Evolutionary conservation across 805 yeast genomes (phyloP), one percentile per base, ranked within the genome.

Genomic region (Ogataea dorogensis): DNA sequence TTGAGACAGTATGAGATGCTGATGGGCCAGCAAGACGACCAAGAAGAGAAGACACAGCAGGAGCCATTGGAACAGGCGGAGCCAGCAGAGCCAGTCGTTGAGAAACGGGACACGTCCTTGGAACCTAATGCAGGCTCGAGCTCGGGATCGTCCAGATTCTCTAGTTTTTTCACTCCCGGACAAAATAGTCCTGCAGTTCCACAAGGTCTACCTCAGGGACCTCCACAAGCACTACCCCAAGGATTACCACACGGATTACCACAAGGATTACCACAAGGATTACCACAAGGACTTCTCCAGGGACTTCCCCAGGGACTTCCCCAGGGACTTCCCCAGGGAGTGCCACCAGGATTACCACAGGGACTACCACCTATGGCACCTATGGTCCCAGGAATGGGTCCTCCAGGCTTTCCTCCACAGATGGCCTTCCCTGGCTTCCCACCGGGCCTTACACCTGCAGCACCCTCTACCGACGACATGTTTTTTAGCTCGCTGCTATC

Each of bases 401-500:
- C 22, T 7, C 22, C 31, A n/a, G 31, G 31, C 4, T 11, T 28
- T 11, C 31, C 31, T 5, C 8, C 15, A 11, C 21, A 17, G 22
- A 28, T 28, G 31, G 21, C 9, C 3, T 28, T 17, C 10, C 31
- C 31, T 4, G 7, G 15, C 3, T 28, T 28, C 4, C 31, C 31
- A 7, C 31, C 31, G 4, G 31, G 31, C 17, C 5, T 28, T 7
- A 17, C 21, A 5, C 31, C 31, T 6, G 16, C 15, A 8, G 22
- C 22, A 10, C 31, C 29, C 2, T 17, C 41, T 4, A 35, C 36
- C 10, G 54, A 57, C 44, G 75, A 71, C 40, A 52, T 65, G 11
- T 74, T 74, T 42, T 70, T 74, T 48, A 62, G 68, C 58, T 66
- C 77, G 5, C 54, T 74, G 36, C 52, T 74, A 44, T 61, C 65